Conservation (phyloP, 768 basidiomycete genomes). For the Macrolepiota albuminosa region DNA sequence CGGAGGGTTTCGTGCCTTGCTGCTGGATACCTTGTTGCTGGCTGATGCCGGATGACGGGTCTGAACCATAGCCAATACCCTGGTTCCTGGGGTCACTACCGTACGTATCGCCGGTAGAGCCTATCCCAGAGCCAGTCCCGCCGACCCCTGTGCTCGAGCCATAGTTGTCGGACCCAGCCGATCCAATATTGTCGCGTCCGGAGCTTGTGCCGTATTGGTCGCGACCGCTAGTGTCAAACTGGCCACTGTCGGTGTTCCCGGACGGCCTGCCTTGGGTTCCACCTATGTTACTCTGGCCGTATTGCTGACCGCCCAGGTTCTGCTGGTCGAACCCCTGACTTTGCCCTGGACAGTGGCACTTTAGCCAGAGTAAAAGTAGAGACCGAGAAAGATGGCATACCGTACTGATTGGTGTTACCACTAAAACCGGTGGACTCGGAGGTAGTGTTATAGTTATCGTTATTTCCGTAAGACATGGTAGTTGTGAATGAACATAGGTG, state of each 20-base stretch:
- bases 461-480: conserved; percentile 16
- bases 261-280: conserved; percentile 2
- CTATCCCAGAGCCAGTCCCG: conserved; percentile 4
- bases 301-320: background rate
- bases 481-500: background rate
- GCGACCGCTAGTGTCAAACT: background rate
- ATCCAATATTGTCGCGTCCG: conserved; percentile 8
- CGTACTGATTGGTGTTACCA: conserved; percentile 3
- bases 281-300: background rate
- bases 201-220: conserved; percentile 2
- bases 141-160: conserved; percentile 7
- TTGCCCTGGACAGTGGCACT: background rate
- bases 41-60: background rate
- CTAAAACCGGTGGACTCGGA: conserved; percentile 5
- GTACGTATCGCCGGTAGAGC: background rate
- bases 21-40: background rate
- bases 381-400: background rate
- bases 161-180: conserved; percentile 10
- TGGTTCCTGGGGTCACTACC: conserved; percentile 3
- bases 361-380: background rate
- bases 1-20: conserved; percentile 2
- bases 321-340: conserved; percentile 1
- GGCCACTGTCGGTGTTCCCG: background rate
- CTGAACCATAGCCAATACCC: conserved; percentile 1
- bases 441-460: conserved; percentile 6